Percentiles rank a stretch among this genome's conserved stretches.
phyloP scores from a whole-genome alignment of 148 eudicot species.

The Hydrangea macrophylla region DNA sequence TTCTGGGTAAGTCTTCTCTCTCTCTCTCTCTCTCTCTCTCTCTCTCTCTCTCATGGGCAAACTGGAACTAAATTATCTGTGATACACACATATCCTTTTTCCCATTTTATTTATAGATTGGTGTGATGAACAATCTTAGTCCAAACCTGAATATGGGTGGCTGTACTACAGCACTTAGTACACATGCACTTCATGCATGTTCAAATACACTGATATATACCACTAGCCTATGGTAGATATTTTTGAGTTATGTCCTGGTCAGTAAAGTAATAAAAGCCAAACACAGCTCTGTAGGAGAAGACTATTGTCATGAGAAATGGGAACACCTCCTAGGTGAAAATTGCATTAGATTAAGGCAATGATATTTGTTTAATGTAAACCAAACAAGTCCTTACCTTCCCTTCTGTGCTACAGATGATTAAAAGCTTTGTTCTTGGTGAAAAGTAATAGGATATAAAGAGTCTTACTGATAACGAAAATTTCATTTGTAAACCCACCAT shows the following conservation, averaged over 20 bases:
- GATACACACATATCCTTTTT: background rate
- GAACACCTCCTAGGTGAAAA: constrained; percentile 32
- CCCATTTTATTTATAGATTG: background rate
- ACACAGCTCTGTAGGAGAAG: background rate
- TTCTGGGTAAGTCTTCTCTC: too few species aligned
- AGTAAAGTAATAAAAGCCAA: background rate
- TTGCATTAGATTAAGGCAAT: constrained; percentile 8
- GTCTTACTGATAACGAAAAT: too few species aligned
- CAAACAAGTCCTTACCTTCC: constrained; percentile 14
- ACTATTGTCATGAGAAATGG: constrained; percentile 31
- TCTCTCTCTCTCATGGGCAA: constrained; percentile 5
- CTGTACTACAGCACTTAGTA: constrained; percentile 3
- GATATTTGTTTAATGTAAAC: background rate
- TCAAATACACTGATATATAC: background rate
- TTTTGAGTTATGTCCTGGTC: background rate
- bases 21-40: too few species aligned
- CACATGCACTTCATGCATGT: background rate
- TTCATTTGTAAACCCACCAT: too few species aligned
- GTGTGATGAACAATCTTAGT: constrained; percentile 10
- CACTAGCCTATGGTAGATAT: background rate
- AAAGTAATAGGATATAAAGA: too few species aligned
- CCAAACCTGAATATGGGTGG: constrained; percentile 13
- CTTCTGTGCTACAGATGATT: constrained; percentile 13
- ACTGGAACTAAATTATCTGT: background rate
- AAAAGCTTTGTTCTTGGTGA: constrained; percentile 28